Base-by-base conservation (phyloP, 2,329 filamentous ascomycete species). In the Neurospora sp. region DNA sequence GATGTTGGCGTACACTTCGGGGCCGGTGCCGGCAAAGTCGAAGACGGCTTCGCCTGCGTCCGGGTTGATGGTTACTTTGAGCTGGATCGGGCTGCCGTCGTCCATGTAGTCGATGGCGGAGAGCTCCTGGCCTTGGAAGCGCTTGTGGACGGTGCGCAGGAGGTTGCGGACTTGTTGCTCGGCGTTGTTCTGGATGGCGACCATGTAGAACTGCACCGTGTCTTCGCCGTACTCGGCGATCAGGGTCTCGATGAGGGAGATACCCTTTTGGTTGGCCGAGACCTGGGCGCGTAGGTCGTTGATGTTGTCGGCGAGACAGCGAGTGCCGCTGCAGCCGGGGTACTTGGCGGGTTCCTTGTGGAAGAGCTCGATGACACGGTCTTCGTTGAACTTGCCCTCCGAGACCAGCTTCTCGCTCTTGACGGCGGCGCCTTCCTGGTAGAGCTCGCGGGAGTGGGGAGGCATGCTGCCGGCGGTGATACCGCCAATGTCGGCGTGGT, bases 251-350 rank as follows among this genome's bases (percentile, higher is more conserved):
- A 96, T 96, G 28, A 95, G 83, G 42, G 88, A 89, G 76, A 95
- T 95, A 9, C 93, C 93, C 75, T 93, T 93, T 75, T 93, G 90
- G 76, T 97, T 96, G 13, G 93, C 92, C 0, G 93, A 92, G 13
- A 96, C 90, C 77, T 96, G 93, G 0, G 93, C 93, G 78, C 94
- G 93, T 52, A 97, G 84, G 77, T 96, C 93, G 68, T 93, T 94
- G 73, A 96, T 84, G 77, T 96, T 96, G 78, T 97, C 93, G 10
- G 87, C 89, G 1, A 96, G 83, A 77, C 92, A 93, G 62, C 93
- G 84, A 0, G 93, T 94, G 2, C 92, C 93, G 69, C 87, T 90
- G 80, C 92, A 96, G 1, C 91, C 93, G 0, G 89, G 88, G 73
- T 91, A 89, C 74, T 90, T 84, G 0, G 91, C 91, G 0, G 93